Conservation (phyloP, 768 basidiomycete genomes). For the Tricholoma saponaceum region DNA sequence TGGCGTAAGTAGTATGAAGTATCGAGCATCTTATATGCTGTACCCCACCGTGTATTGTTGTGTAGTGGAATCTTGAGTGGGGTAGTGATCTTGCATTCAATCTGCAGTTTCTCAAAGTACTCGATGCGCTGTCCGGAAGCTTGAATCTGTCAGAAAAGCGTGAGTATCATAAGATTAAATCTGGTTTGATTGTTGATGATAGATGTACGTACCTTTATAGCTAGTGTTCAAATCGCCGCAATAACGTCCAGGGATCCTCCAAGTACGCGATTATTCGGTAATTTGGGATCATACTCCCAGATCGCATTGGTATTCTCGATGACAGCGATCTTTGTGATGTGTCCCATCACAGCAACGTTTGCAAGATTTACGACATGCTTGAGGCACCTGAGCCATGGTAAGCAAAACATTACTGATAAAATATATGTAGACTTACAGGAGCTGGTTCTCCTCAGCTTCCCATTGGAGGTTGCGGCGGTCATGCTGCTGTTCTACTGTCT, state of each 20-base stretch:
- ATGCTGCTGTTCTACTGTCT: constrained; percentile 11
- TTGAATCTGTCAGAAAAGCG: constrained; percentile 10
- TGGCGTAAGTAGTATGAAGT: no score
- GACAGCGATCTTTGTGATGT: no score
- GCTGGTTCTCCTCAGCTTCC: no score
- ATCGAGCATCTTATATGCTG: no score
- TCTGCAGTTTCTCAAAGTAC: no score
- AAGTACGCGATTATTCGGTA: background rate
- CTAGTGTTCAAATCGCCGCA: background rate
- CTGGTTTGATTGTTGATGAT: background rate
- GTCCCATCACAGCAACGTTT: no score
- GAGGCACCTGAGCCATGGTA: no score
- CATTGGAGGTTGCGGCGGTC: constrained; percentile 5
- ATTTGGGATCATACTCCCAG: background rate
- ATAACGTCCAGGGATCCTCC: background rate
- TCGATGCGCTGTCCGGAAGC: background rate
- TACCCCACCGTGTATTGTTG: no score
- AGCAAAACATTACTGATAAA: no score
- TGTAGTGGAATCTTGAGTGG: no score
- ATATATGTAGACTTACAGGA: background rate
- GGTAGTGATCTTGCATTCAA: no score
- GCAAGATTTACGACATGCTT: no score
- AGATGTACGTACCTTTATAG: constrained; percentile 2
- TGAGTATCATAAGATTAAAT: background rate
- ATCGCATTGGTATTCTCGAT: background rate